phyloP scores from a whole-genome alignment of 176 grass and related monocot genomes.

The Rhynchospora breviuscula region DNA sequence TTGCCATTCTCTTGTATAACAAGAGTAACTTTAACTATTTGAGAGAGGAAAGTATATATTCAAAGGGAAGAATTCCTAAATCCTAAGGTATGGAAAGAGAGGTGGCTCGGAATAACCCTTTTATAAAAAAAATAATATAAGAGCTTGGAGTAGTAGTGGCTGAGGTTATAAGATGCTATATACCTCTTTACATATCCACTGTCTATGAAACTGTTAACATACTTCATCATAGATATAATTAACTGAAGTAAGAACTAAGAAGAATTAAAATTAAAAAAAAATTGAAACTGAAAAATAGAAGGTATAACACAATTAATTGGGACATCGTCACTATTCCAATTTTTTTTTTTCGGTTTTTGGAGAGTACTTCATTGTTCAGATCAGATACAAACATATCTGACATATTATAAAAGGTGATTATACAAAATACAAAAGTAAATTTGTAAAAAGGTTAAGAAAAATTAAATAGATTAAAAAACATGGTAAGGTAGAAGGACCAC shows the following conservation, averaged over 20 bases:
- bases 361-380: background rate
- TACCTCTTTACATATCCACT: background rate
- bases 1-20: slow-evolving; percentile 24
- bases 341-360: too few relatives aligned
- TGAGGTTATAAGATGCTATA: background rate
- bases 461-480: background rate
- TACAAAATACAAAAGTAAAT: slow-evolving; percentile 5
- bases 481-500: slow-evolving; percentile 16
- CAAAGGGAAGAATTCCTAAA: background rate
- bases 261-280: background rate
- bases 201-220: background rate
- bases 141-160: background rate
- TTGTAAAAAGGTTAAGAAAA: background rate
- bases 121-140: background rate
- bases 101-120: background rate
- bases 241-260: background rate
- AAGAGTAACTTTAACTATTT: slow-evolving; percentile 20
- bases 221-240: background rate
- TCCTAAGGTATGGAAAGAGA: slow-evolving; percentile 9
- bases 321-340: background rate
- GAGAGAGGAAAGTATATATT: slow-evolving; percentile 2
- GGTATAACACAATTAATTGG: background rate
- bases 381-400: slow-evolving; percentile 11
- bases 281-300: background rate
- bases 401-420: background rate